Conservation (phyloP, 2,329 filamentous ascomycete genomes). For the Myriosclerotinia duriaeana region DNA sequence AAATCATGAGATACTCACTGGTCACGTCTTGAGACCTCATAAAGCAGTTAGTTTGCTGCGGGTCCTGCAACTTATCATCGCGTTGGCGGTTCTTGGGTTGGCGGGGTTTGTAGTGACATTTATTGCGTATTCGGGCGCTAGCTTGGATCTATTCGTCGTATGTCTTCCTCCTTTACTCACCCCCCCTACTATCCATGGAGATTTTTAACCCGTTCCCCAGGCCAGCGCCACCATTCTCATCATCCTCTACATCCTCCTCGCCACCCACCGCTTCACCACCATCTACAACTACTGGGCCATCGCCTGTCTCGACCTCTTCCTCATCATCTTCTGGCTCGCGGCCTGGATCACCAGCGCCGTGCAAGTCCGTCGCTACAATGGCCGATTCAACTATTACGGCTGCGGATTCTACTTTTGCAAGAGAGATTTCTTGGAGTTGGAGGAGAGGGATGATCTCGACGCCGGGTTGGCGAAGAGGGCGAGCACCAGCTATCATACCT, state of each 20-base stretch:
- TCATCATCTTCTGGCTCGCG: constrained; percentile 17
- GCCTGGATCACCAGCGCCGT: constrained; percentile 7
- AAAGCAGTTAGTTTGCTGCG: background rate
- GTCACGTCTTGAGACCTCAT: constrained; percentile 4
- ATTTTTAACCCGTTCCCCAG: background rate
- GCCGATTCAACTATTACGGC: background rate
- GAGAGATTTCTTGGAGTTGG: constrained; percentile 12
- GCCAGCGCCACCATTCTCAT: constrained; percentile 18
- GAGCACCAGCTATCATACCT: constrained; percentile 6
- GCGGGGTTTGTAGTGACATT: constrained; percentile 19
- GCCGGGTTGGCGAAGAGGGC: background rate
- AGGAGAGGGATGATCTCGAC: constrained; percentile 4
- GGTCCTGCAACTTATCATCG: constrained; percentile 11
- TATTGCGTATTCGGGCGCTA: constrained; percentile 15
- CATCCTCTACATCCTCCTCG: constrained; percentile 16
- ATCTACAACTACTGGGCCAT: constrained; percentile 22
- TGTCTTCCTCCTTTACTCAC: background rate
- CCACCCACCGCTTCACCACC: constrained; percentile 4
- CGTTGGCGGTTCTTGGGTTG: constrained; percentile 13
- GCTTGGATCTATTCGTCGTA: constrained; percentile 19
- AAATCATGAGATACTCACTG: background rate
- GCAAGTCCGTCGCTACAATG: background rate
- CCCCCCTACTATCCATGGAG: background rate
- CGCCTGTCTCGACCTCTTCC: constrained; percentile 12
- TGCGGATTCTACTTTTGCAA: constrained; percentile 13